Evolutionary conservation across 805 yeast genomes (phyloP), one percentile per base, ranked within the genome.

Genomic region (Candida xiaguanensis): DNA sequence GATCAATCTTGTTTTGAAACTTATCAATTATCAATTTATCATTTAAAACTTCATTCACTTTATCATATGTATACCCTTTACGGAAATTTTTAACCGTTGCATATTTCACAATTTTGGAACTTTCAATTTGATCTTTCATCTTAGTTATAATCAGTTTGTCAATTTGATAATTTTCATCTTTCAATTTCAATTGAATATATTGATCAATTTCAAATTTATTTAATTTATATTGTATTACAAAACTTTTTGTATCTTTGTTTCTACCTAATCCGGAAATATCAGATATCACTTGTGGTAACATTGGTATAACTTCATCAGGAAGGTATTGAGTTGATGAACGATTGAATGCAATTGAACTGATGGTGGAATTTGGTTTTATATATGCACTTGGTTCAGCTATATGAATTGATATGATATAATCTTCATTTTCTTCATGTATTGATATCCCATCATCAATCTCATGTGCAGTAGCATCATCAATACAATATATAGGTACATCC

Each of bases 361-460:
- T 46, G 2, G 51, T 46, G 0, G 72, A 66, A 5, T 50, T 43
- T 1, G 72, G 71, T 15, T 53, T 56, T 41, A 86, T 58, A 45
- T 72, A 76, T 0, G 96, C 82, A 0, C 87, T 70, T 0, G 97
- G 97, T 56, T 91, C 89, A 1, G 98, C 97, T 45, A 91, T 77
- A 56, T 85, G 95, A 2, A 88, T 70, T 22, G 82, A 74, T 4
- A 90, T 48, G 8, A 66, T 61, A 48, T 63, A 76, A 11, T 52
- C 52, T 2, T 38, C 37, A 19, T 47, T 45, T 20, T 50, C 51
- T 2, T 53, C 38, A 31, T 65, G 65, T 14, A 91, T 65, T 1
- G 96, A 78, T 19, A 91, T 70, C 34, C 97, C 99, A 60, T 91
- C 99, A 59, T 91, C 99, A 43, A 93, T 84, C 58, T 93, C 98